These are phyloP conservation scores for Panaeolus papilionaceus DNA, from an alignment of 768 basidiomycete species.

Conservation along the genomic window DNA sequence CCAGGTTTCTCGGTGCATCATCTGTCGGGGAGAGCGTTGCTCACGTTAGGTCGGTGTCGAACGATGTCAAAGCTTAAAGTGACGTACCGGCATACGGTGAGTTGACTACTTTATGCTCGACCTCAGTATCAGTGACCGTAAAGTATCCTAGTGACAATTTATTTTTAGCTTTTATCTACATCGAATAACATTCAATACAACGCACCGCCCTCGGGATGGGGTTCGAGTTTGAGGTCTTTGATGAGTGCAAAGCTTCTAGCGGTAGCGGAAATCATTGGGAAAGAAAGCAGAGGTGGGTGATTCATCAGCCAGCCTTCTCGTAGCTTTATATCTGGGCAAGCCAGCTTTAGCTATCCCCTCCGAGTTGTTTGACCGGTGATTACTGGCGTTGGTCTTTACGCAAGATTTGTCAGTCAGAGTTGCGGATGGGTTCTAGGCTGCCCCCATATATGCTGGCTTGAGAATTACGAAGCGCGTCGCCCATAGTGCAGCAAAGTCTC, in stretches of 20 bases:
- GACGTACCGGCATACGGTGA: conserved; percentile 28
- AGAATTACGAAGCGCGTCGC: neutral
- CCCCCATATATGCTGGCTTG: neutral
- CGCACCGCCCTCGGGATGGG: conserved; percentile 19
- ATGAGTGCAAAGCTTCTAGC: neutral
- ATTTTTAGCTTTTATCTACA: neutral
- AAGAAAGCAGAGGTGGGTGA: neutral
- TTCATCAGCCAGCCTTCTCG: neutral
- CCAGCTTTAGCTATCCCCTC: neutral
- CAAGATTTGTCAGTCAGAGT: neutral
- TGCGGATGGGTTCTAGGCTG: neutral
- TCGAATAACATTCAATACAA: neutral
- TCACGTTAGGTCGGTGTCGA: neutral
- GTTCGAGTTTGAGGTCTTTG: conserved; percentile 8
- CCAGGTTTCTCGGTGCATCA: conserved; percentile 38
- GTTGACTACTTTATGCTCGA: conserved; percentile 16
- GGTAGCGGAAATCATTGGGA: neutral
- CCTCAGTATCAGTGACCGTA: conserved; percentile 21
- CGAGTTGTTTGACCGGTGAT: neutral
- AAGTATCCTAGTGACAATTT: conserved; percentile 25
- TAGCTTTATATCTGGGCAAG: neutral
- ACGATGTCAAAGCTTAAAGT: neutral
- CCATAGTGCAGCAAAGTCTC: neutral
- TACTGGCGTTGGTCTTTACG: neutral
- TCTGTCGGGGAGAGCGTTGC: neutral